These are phyloP conservation scores for Xanthoconium stramineum DNA, from an alignment of 768 basidiomycete genomes.

Conservation along the genomic window DNA sequence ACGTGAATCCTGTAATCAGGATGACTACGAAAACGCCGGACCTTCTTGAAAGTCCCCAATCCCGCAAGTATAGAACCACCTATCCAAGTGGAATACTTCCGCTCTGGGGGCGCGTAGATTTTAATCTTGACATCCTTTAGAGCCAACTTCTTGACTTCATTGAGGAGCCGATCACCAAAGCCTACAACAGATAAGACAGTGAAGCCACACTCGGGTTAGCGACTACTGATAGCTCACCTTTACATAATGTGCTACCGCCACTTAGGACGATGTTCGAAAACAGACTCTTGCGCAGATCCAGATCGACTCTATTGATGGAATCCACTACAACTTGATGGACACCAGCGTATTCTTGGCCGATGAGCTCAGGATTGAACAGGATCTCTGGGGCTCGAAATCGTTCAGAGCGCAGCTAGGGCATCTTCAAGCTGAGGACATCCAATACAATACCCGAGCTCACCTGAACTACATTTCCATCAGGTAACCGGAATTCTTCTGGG, in stretches of 20 bases:
- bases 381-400: conserved; percentile 97
- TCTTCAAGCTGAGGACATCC: conserved; percentile 12
- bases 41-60: conserved; percentile 97
- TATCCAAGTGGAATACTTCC: conserved; percentile 97
- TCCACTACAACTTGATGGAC: conserved; percentile 99
- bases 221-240: conserved; percentile 51
- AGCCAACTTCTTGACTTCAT: conserved; percentile 95
- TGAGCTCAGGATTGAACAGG: conserved; percentile 94
- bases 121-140: conserved; percentile 97
- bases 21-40: conserved; percentile 23
- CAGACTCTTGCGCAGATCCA: conserved; percentile 91
- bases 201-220: conserved; percentile 17
- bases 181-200: conserved; percentile 42
- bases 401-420: conserved; percentile 80
- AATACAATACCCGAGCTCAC: conserved; percentile 40
- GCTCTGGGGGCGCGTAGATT: conserved; percentile 98
- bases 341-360: conserved; percentile 94
- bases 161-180: conserved; percentile 92
- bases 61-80: conserved; percentile 97
- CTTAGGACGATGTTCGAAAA: conserved; percentile 97
- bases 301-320: conserved; percentile 92
- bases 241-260: conserved; percentile 93
- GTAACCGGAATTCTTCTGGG: conserved; percentile 85
- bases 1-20: conserved; percentile 3
- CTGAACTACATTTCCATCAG: conserved; percentile 92